Evolutionary conservation across 106 monocot genomes (phyloP), one percentile per base, ranked within the genome.

Genomic region (Iris macrosiphon): DNA sequence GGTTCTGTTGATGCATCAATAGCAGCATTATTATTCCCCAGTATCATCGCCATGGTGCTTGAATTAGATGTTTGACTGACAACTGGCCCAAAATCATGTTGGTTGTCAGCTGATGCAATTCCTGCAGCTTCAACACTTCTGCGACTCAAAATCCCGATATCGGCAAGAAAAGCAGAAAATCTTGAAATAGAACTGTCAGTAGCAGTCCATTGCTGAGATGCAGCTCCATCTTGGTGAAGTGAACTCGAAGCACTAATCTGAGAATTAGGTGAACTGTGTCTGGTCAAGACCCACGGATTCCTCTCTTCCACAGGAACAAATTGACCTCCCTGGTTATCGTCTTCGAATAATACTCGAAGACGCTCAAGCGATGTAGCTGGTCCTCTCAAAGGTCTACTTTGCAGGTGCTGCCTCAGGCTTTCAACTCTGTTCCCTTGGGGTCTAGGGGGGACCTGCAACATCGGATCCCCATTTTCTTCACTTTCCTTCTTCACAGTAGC

Each of bases 11-110:
- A 40, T 29, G 19, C 35, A 54, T 62, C 34, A 20, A 31, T 54
- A 53, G 31, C 19, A 64, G 50, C 41, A 20, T 10, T 34, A 31
- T 22, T 42, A 10, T 55, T 55, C 23, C 55, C 43, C 4, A 7
- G 2, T 31, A 65, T 65, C 55, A 45, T 29, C 14, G 55, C 55
- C 31, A 55, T 10, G 4, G 65, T 55, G 28, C 55, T 65, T 17
- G 65, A 65, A 16, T 43, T 32, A 3, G 65, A 55, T 7, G 65
- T 45, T 32, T 65, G 65, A 21, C 55, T 55, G 31, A 20, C 17
- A 51, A 44, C 29, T n/a, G 22, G 55, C 7, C 21, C 13, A 37
- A 3, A 10, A 8, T 47, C 47, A 12, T 14, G 13, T 16, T n/a
- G n/a, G 28, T 59, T 3, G 15, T 59, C 41, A 19, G 17, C 18